Evolutionary conservation across 75 land plant species (phyloP).

Genomic region (Larix kaempferi): DNA sequence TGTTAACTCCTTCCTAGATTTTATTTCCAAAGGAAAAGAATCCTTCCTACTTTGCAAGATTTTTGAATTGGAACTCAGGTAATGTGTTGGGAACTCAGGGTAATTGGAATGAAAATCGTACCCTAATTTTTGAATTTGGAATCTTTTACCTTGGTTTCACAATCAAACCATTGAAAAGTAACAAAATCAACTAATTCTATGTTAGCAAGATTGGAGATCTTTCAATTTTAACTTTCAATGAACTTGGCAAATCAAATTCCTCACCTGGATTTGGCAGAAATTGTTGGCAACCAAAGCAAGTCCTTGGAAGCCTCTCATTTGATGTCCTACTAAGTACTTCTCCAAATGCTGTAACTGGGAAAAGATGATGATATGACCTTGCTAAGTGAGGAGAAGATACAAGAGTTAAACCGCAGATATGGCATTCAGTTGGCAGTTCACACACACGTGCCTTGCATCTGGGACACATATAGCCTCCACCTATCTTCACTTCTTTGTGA

Average conservation of each 20-base stretch:
- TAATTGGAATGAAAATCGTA: neutral
- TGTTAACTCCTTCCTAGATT: too few relatives aligned
- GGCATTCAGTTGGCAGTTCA: slow-evolving; percentile 91
- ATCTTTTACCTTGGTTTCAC: neutral
- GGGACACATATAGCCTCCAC: slow-evolving; percentile 95
- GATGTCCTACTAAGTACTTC: slow-evolving; percentile 42
- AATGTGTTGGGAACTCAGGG: too few relatives aligned
- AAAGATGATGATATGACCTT: slow-evolving; percentile 97
- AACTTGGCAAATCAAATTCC: neutral
- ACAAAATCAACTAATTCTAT: neutral
- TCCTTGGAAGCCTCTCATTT: slow-evolving; percentile 30
- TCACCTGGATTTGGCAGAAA: slow-evolving; percentile 65
- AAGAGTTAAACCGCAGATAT: slow-evolving; percentile 81
- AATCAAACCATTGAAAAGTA: neutral
- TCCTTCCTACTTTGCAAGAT: too few relatives aligned
- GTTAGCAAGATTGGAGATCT: neutral
- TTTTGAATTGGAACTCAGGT: too few relatives aligned
- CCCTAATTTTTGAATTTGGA: neutral
- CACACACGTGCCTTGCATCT: slow-evolving; percentile 93
- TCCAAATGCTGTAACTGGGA: slow-evolving; percentile 80
- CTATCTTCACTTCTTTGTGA: slow-evolving; percentile 89
- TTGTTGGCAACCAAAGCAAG: slow-evolving; percentile 92
- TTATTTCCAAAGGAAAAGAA: too few relatives aligned
- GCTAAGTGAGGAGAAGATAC: slow-evolving; percentile 98
- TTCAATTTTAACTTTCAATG: neutral